A percentile compares a stretch with the other conserved stretches of the same genome.
Conservation (phyloP, 495 filamentous ascomycete species). For the Pseudevernia furfuracea region DNA sequence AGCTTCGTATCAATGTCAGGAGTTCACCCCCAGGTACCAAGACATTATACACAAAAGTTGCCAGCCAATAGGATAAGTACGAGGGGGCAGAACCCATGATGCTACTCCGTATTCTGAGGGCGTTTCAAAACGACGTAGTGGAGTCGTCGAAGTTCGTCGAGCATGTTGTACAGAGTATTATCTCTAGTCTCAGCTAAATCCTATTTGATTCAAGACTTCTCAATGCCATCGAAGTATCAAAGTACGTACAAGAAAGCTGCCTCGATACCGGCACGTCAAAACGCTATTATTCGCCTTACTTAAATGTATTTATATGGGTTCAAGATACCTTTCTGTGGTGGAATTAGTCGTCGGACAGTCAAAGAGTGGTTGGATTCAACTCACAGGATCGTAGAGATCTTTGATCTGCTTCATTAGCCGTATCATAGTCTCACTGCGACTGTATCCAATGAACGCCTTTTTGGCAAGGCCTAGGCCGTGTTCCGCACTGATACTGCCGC, state of each 20-base stretch:
- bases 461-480: constrained; percentile 92
- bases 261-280: neutral
- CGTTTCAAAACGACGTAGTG: too few species aligned
- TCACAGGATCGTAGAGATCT: constrained; percentile 80
- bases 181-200: neutral
- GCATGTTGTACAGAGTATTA: neutral
- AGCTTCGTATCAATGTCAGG: too few species aligned
- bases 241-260: neutral
- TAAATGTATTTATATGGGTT: constrained; percentile 84
- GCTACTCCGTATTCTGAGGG: too few species aligned
- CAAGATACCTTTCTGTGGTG: constrained; percentile 75
- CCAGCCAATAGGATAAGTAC: too few species aligned
- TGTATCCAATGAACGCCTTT: constrained; percentile 90
- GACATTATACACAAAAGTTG: too few species aligned
- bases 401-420: constrained; percentile 91
- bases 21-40: too few species aligned
- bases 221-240: neutral
- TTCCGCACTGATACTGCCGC: constrained; percentile 91
- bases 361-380: constrained; percentile 30
- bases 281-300: neutral
- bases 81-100: too few species aligned
- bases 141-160: neutral
- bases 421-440: constrained; percentile 76
- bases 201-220: too few species aligned
- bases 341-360: constrained; percentile 27